Evolutionary conservation across 2,329 filamentous ascomycete genomes (phyloP), one percentile per base, ranked within the genome.

Genomic region (Calonectria fujianensis): DNA sequence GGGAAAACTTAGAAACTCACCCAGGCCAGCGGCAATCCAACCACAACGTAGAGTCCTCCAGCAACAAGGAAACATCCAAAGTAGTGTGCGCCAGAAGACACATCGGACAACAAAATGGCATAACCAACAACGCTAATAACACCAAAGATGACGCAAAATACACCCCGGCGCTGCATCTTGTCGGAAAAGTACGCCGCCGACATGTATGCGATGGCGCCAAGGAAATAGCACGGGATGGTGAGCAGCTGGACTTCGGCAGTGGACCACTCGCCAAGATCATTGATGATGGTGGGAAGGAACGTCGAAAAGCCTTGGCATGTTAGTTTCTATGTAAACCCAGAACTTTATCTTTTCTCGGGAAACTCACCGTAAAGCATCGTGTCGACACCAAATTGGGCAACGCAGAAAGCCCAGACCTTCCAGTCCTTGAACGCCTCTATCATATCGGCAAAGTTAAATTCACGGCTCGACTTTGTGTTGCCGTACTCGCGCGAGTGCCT

Each of bases 221-320:
- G 83, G 7, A 91, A 91, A 82, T 96, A 96, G 83, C 93, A 95
- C 0, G 94, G 94, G 61, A 96, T 94, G 0, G 94, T 96, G 41
- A 96, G 89, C 39, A 94, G 91, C 83, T 96, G 94, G 8, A 95
- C 91, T 80, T 94, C 88, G 0, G 93, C 90, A 0, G 87, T 87
- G 0, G 90, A 88, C 87, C 93, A 95, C 14, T 79, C 74, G 4
- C 93, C 93, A 67, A 96, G 90, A 5, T 90, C 92, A 52, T 91
- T 87, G 82, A 96, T 95, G 77, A 96, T 96, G 6, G 94, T 95
- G 0, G 94, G 94, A 57, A 96, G 85, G 81, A 96, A 96, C 0
- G 93, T 95, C 65, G 92, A 93, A 83, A 92, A 96, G 6, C 94
- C 93, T 89, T 31, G 4, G 4, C 4, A 10, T 9, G 11, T 61